Conservation (phyloP, 1,284 basidiomycete species). For the Cerrena zonata region DNA sequence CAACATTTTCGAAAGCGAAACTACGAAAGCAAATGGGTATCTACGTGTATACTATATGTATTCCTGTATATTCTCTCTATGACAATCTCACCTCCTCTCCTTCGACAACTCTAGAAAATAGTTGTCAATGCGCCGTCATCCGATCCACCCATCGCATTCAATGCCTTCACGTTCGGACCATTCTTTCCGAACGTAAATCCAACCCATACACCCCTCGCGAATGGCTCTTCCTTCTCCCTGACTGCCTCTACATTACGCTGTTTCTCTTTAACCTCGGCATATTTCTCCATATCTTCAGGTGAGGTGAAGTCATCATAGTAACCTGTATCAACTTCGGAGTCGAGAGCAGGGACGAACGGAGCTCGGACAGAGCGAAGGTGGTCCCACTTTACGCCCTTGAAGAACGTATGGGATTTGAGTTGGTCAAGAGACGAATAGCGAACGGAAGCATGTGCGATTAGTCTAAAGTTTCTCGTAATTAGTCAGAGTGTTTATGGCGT, state of each 20-base stretch:
- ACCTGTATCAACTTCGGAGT: slow-evolving; percentile 92
- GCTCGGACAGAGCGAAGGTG: slow-evolving; percentile 75
- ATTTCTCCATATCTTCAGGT: slow-evolving; percentile 95
- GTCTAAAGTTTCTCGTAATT: slow-evolving; percentile 34
- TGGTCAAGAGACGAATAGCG: slow-evolving; percentile 75
- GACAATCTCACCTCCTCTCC: too few species aligned
- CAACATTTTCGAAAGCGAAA: too few species aligned
- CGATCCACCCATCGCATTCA: slow-evolving; percentile 21
- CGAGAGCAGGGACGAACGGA: slow-evolving; percentile 93
- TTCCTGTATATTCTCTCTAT: too few species aligned
- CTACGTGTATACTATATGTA: too few species aligned
- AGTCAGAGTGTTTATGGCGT: slow-evolving; percentile 1
- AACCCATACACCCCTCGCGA: slow-evolving; percentile 83
- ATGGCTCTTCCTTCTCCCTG: slow-evolving; percentile 76
- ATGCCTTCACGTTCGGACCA: slow-evolving; percentile 45
- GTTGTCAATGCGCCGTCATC: slow-evolving; percentile 48
- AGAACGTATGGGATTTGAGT: slow-evolving; percentile 82
- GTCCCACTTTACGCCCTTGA: slow-evolving; percentile 71
- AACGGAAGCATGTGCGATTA: slow-evolving; percentile 72
- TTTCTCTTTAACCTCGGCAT: slow-evolving; percentile 96
- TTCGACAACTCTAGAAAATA: slow-evolving; percentile 53
- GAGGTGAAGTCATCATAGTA: slow-evolving; percentile 98
- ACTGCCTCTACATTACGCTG: slow-evolving; percentile 91
- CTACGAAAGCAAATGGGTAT: too few species aligned
- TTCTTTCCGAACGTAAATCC: slow-evolving; percentile 97